phyloP scores from a whole-genome alignment of 768 basidiomycete species.

The Kwoniella sp. region DNA sequence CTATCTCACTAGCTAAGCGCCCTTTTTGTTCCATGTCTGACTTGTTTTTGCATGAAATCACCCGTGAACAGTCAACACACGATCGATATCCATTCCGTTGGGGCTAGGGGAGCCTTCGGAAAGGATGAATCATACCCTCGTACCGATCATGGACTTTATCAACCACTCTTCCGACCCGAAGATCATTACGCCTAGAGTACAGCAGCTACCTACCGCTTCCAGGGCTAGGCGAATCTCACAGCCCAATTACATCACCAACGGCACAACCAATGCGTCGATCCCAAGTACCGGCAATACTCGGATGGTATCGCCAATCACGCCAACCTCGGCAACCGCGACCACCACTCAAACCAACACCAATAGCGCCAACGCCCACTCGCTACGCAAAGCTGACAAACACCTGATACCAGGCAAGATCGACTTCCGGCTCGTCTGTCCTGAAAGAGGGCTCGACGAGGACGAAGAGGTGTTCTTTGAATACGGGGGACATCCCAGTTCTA shows the following conservation, averaged over 20 bases:
- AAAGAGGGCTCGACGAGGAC: slow-evolving; percentile 59
- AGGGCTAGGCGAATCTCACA: neutral
- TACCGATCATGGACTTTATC: slow-evolving; percentile 87
- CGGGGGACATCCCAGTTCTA: slow-evolving; percentile 74
- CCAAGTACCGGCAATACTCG: slow-evolving; percentile 41
- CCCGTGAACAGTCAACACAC: slow-evolving; percentile 77
- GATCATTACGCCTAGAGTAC: slow-evolving; percentile 34
- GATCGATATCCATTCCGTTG: slow-evolving; percentile 67
- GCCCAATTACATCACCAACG: neutral
- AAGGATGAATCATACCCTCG: slow-evolving; percentile 78
- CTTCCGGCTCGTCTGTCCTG: slow-evolving; percentile 59
- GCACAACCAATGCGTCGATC: slow-evolving; percentile 26
- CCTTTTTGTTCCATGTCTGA: neutral
- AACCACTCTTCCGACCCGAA: slow-evolving; percentile 64
- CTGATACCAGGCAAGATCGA: slow-evolving; percentile 39
- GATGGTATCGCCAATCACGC: neutral
- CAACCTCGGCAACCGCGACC: slow-evolving; percentile 56
- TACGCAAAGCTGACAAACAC: slow-evolving; percentile 30
- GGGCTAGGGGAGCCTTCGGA: slow-evolving; percentile 60
- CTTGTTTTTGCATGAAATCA: too few species aligned
- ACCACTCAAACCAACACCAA: slow-evolving; percentile 59
- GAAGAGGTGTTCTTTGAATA: slow-evolving; percentile 79
- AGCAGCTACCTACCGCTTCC: slow-evolving; percentile 58
- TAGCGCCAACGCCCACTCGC: neutral
- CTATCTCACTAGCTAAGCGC: too few species aligned